A percentile compares a stretch with the other conserved stretches of the same genome.
Evolutionary conservation across 2,329 filamentous ascomycete genomes (phyloP).

Genomic region (Cladosporium sp.): DNA sequence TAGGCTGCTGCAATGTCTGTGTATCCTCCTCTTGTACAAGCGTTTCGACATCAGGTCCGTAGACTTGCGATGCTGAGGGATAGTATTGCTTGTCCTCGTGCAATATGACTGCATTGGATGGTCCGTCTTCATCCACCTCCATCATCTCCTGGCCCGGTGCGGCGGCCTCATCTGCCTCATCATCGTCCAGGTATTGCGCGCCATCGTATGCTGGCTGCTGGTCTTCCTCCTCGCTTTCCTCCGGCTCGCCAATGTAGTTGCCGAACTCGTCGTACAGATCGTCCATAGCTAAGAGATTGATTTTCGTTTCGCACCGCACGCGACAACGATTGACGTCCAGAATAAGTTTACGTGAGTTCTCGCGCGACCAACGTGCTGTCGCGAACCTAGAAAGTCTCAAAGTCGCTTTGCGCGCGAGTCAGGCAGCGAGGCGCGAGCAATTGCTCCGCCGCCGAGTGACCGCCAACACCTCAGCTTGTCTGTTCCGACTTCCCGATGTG

Average conservation of each 20-base stretch:
- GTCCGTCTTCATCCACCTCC: conserved; percentile 86
- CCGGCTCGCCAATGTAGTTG: conserved; percentile 95
- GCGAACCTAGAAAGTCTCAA: not conserved
- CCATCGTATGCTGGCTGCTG: conserved; percentile 70
- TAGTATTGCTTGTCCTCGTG: conserved; percentile 99
- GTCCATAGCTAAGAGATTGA: conserved; percentile 57
- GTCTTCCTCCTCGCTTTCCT: conserved; percentile 82
- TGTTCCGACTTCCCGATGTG: too few relatives aligned
- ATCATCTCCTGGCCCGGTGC: conserved; percentile 77
- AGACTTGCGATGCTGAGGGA: conserved; percentile 93
- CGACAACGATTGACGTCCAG: not conserved
- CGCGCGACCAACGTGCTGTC: not conserved
- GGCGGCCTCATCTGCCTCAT: conserved; percentile 51
- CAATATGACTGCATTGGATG: conserved; percentile 93
- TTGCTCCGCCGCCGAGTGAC: too few relatives aligned
- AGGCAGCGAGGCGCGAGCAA: not conserved
- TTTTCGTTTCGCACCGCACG: not conserved
- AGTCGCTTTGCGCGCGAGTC: not conserved
- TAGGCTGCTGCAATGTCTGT: conserved; percentile 85
- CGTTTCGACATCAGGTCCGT: conserved; percentile 90
- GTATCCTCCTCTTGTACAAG: conserved; percentile 96
- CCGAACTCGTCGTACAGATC: conserved; percentile 99
- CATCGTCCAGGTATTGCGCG: conserved; percentile 76
- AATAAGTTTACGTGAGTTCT: not conserved
- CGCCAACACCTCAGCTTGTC: too few relatives aligned